Conservation (phyloP, 1,284 basidiomycete species). For the Moniliella sp. region DNA sequence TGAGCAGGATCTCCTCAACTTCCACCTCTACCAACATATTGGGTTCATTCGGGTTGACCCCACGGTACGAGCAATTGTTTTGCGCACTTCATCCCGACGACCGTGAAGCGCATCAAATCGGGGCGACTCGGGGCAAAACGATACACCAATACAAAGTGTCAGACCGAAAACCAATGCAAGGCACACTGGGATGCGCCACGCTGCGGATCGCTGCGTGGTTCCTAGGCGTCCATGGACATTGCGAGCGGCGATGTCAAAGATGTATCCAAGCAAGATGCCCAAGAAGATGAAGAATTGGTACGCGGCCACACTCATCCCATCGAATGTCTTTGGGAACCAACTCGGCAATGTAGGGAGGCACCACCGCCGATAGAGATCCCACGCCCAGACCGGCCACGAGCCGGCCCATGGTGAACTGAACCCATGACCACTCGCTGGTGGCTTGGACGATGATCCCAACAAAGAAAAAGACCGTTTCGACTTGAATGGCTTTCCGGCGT, state of each 20-base stretch:
- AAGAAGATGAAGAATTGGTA: slow-evolving; percentile 40
- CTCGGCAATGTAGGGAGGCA: slow-evolving; percentile 55
- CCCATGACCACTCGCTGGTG: slow-evolving; percentile 27
- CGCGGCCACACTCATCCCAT: slow-evolving; percentile 47
- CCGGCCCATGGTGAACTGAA: slow-evolving; percentile 43
- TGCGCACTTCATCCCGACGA: slow-evolving; percentile 41
- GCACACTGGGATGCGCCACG: slow-evolving; percentile 50
- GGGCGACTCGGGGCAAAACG: slow-evolving; percentile 57
- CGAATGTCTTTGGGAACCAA: slow-evolving; percentile 55
- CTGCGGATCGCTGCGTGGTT: slow-evolving; percentile 49
- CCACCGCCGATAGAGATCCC: slow-evolving; percentile 43
- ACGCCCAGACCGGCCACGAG: slow-evolving; percentile 41
- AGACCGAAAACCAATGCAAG: slow-evolving; percentile 50
- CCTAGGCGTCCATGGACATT: slow-evolving; percentile 38
- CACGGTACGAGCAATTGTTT: slow-evolving; percentile 42
- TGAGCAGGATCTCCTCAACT: slow-evolving; percentile 18
- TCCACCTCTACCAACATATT: slow-evolving; percentile 25
- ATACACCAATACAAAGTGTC: slow-evolving; percentile 47
- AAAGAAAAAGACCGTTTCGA: slow-evolving; percentile 48
- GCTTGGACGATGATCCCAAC: slow-evolving; percentile 47
- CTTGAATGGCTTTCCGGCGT: slow-evolving; percentile 48
- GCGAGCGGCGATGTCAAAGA: not conserved
- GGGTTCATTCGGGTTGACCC: too few species aligned
- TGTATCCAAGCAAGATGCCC: not conserved
- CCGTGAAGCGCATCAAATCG: slow-evolving; percentile 44